Conservation (phyloP, 2,329 filamentous ascomycete species). For the Pestalotiopsis sp. region DNA sequence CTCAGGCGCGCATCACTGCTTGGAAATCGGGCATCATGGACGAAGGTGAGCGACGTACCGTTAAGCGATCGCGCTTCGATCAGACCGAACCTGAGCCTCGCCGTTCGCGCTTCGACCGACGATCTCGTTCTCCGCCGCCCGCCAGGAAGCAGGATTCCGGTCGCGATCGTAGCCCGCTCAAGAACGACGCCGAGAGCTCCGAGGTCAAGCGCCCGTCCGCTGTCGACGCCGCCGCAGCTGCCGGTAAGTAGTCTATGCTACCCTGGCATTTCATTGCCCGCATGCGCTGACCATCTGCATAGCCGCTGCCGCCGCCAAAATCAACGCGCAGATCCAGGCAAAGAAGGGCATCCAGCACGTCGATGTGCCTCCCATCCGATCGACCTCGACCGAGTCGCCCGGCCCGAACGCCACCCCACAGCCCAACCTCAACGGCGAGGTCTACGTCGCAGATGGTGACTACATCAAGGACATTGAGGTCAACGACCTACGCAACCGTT, state of each 20-base stretch:
- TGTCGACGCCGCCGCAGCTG: slow-evolving; percentile 74
- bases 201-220: slow-evolving; percentile 47
- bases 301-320: slow-evolving; percentile 87
- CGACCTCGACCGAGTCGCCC: slow-evolving; percentile 49
- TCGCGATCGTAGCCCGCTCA: slow-evolving; percentile 80
- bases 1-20: not conserved
- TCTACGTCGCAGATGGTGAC: slow-evolving; percentile 95
- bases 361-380: slow-evolving; percentile 81
- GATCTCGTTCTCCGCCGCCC: slow-evolving; percentile 84
- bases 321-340: slow-evolving; percentile 81
- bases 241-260: slow-evolving; percentile 56
- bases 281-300: slow-evolving; percentile 24
- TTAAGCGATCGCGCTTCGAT: slow-evolving; percentile 92
- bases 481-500: slow-evolving; percentile 95
- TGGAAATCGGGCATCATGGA: slow-evolving; percentile 57
- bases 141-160: slow-evolving; percentile 66
- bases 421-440: slow-evolving; percentile 74
- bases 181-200: slow-evolving; percentile 41
- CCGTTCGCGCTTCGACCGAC: slow-evolving; percentile 83
- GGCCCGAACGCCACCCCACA: slow-evolving; percentile 37
- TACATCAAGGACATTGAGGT: slow-evolving; percentile 99
- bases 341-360: slow-evolving; percentile 90
- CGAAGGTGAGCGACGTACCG: slow-evolving; percentile 71
- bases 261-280: not conserved
- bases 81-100: slow-evolving; percentile 83